Evolutionary conservation across 2,329 filamentous ascomycete species (phyloP), one percentile per base, ranked within the genome.

Genomic region (Ceratocystis diversiconidia): DNA sequence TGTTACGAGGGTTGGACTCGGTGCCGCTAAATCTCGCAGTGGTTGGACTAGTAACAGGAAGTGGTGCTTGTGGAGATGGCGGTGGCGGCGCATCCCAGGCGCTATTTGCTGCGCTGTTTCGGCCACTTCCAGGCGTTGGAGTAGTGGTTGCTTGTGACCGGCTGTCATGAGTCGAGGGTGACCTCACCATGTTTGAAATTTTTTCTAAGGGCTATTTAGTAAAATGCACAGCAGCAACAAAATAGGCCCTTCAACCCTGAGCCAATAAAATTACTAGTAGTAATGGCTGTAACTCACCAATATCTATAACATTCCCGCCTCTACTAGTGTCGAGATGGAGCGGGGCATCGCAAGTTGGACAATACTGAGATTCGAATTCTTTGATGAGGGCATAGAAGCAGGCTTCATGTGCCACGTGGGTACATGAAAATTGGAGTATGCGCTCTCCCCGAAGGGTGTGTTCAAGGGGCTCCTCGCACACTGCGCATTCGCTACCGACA

Each of bases 331-430:
- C 94, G 55, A 99, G 79, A 68, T 92, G 90, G 63, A 99, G 78
- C 22, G 94, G 91, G 69, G 92, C 89, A 78, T 96, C 88, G 76
- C 94, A 99, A 69, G 89, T 88, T 32, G 94, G 94, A 76, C 94
- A 99, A 72, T 90, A 92, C 72, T 97, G 91, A 64, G 89, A 89
- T 70, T 97, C 92, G 67, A 92, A 89, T 73, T 96, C 92, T 72
- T 90, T 89, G 71, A 99, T 95, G 73, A 95, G 96, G 76, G 99
- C 94, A 77, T 97, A 97, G 74, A 99, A 97, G 76, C 94, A 99
- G 44, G 92, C 94, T 75, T 97, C 94, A 74, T 99, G 94, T 10
- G 92, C 91, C 68, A 99, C 92, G 76, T 99, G 94, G n/a, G 87
- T 84, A 76, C 94, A 99, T 5, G 92, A 95, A 72, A 99, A 94